phyloP scores from a whole-genome alignment of 2,329 filamentous ascomycete species.

The Trichoderma endophyticum region DNA sequence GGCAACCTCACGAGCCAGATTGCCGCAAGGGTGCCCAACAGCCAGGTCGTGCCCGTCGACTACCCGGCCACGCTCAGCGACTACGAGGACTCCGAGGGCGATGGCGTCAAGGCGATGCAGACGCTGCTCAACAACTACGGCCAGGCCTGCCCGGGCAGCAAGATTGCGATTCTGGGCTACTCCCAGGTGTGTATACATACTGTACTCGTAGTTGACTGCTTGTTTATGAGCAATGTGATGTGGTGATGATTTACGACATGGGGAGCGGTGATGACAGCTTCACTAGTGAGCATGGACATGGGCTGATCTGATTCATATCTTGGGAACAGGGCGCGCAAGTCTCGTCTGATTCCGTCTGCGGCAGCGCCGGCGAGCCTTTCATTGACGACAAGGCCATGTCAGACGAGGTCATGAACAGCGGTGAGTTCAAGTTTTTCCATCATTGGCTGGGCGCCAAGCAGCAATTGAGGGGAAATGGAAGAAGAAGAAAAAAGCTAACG shows the following conservation, averaged over 20 bases:
- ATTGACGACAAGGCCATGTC: slow-evolving; percentile 26
- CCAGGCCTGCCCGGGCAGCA: slow-evolving; percentile 36
- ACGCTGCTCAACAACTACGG: slow-evolving; percentile 32
- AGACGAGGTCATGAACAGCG: slow-evolving; percentile 31
- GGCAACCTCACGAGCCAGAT: slow-evolving; percentile 34
- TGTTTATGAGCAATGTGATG: too few relatives aligned
- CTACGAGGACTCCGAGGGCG: slow-evolving; percentile 36
- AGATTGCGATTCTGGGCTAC: slow-evolving; percentile 42
- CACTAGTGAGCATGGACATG: background rate
- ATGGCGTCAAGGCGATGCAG: slow-evolving; percentile 33
- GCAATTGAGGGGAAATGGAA: background rate
- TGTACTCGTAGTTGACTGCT: too few relatives aligned
- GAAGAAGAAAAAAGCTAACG: background rate
- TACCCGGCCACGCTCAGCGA: slow-evolving; percentile 37
- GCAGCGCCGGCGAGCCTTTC: slow-evolving; percentile 31
- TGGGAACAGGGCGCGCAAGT: slow-evolving; percentile 38
- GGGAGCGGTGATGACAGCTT: background rate
- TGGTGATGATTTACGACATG: background rate
- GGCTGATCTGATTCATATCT: background rate
- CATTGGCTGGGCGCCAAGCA: background rate
- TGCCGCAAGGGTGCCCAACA: slow-evolving; percentile 33
- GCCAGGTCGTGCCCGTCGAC: slow-evolving; percentile 33
- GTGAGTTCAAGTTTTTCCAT: slow-evolving; percentile 26
- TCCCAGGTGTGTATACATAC: slow-evolving; percentile 34
- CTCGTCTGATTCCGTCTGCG: slow-evolving; percentile 38